Conservation (phyloP, 78 protist genomes). For the Dictyostelium purpureum region DNA sequence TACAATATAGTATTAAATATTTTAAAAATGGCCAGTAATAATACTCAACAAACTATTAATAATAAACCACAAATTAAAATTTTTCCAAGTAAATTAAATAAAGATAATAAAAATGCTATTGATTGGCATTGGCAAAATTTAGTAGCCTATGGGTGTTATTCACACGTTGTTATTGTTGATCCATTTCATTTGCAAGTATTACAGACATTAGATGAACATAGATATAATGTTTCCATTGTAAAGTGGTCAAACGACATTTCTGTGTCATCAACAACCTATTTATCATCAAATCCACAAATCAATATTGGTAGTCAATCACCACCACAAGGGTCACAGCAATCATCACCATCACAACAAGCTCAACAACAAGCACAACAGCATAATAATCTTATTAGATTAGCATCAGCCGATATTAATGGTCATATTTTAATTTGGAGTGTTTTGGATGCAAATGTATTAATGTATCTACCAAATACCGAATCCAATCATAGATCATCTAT, state of each 20-base stretch:
- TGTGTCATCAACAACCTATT: background rate
- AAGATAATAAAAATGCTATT: slow-evolving; percentile 53
- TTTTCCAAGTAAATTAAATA: slow-evolving; percentile 37
- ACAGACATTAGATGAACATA: slow-evolving; percentile 69
- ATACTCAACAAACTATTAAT: background rate
- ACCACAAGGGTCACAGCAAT: background rate
- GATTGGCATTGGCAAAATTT: slow-evolving; percentile 76
- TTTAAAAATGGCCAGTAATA: background rate
- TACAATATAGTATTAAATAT: too few species aligned
- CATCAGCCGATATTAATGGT: slow-evolving; percentile 55
- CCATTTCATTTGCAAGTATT: slow-evolving; percentile 40
- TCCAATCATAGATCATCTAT: background rate
- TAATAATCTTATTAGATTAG: slow-evolving; percentile 12
- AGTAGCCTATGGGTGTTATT: slow-evolving; percentile 58
- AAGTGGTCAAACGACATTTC: slow-evolving; percentile 46
- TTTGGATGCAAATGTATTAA: slow-evolving; percentile 9
- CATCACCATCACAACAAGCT: background rate
- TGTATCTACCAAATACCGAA: background rate
- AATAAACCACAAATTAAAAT: slow-evolving; percentile 48
- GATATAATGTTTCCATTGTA: slow-evolving; percentile 25
- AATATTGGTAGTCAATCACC: too few species aligned
- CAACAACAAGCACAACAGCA: background rate
- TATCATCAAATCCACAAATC: background rate
- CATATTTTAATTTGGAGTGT: slow-evolving; percentile 68
- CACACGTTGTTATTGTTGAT: slow-evolving; percentile 60